Conservation (phyloP, 148 eudicot genomes). For the Polygonum aviculare region DNA sequence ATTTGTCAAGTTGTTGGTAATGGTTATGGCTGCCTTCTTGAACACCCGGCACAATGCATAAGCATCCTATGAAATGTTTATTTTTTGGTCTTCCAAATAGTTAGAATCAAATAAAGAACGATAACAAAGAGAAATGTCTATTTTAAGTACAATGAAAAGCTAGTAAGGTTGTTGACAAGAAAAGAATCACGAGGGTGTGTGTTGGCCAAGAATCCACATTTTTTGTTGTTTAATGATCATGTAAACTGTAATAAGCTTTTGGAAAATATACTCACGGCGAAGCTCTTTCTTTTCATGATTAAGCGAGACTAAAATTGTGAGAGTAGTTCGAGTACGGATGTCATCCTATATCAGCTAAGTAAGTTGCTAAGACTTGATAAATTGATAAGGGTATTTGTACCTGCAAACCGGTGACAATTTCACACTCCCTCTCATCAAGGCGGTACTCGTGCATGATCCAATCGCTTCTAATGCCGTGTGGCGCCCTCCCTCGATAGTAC, state of each 20-base stretch:
- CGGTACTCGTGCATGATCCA: slow-evolving; percentile 78
- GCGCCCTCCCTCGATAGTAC: slow-evolving; percentile 59
- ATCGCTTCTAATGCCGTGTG: slow-evolving; percentile 49
- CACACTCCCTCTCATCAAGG: slow-evolving; percentile 30
- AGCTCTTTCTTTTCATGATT: background rate
- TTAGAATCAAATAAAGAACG: background rate
- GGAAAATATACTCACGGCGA: no score
- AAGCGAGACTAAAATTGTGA: background rate
- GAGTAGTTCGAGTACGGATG: background rate
- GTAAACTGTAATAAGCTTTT: no score
- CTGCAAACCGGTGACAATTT: slow-evolving; percentile 26
- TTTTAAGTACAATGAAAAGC: background rate
- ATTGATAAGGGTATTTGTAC: background rate
- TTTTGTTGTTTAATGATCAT: background rate
- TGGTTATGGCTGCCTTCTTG: slow-evolving; percentile 34
- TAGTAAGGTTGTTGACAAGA: background rate
- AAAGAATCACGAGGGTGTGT: slow-evolving; percentile 2
- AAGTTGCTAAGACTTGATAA: background rate
- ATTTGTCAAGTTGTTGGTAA: slow-evolving; percentile 19
- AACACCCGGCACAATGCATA: slow-evolving; percentile 61
- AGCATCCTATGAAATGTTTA: slow-evolving; percentile 32
- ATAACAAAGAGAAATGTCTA: background rate
- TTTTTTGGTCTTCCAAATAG: background rate
- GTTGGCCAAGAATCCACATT: background rate
- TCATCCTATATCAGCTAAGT: no score